Conservation (phyloP, 1,284 basidiomycete species). For the Sporisorium sorghi region DNA sequence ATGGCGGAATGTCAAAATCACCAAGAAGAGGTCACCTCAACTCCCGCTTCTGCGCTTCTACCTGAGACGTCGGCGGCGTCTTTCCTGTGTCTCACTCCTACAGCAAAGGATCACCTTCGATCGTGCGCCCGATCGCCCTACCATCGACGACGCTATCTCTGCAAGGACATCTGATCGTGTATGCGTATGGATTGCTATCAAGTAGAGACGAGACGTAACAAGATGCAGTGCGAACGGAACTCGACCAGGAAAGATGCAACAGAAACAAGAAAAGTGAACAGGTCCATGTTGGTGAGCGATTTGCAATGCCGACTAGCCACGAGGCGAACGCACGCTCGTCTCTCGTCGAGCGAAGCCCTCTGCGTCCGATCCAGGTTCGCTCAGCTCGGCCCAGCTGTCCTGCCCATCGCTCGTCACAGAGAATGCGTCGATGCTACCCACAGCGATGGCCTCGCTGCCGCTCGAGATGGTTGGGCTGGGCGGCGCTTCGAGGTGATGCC, state of each 20-base stretch:
- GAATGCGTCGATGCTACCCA: constrained; percentile 8
- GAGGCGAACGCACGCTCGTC: constrained; percentile 6
- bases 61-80: constrained; percentile 9
- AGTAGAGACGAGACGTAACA: background rate
- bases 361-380: constrained; percentile 30
- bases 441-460: constrained; percentile 16
- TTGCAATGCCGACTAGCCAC: background rate
- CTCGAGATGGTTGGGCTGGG: constrained; percentile 42
- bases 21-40: background rate
- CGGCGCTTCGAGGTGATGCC: constrained; percentile 30
- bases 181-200: constrained; percentile 1
- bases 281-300: background rate
- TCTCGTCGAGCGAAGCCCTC: constrained; percentile 12
- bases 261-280: background rate
- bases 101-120: background rate
- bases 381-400: constrained; percentile 50
- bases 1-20: background rate
- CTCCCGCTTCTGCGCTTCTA: background rate
- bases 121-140: background rate
- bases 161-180: constrained; percentile 4
- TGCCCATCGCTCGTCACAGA: constrained; percentile 32
- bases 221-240: background rate
- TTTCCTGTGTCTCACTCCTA: background rate
- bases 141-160: too few species aligned
- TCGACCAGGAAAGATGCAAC: background rate